Evolutionary conservation across 441 rosid genomes (phyloP), one percentile per base, ranked within the genome.

Genomic region (Viola pubescens): DNA sequence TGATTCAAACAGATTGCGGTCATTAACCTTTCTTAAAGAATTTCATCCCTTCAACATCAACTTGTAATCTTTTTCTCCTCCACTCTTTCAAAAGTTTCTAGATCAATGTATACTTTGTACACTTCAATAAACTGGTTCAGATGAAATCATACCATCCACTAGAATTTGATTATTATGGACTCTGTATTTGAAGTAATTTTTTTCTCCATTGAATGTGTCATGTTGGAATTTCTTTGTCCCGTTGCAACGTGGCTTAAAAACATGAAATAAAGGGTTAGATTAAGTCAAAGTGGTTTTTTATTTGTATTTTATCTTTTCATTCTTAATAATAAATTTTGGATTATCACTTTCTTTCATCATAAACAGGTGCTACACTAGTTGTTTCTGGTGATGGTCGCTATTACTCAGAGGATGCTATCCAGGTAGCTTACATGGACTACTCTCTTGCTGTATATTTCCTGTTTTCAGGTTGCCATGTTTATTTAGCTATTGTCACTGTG

Each of bases 351-450:
- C 34, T 50, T 41, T 56, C 16, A 26, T 58, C 34, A 55, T 68
- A 44, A 43, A 43, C 70, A 94, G 97, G 99, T 70, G 94, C 89
- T 64, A 90, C 96, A 13, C 96, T 94, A 9, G 95, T 90, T 67
- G 97, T 94, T 72, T 90, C 97, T 78, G 99, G 99, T 66, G 99
- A 94, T 82, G 99, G 99, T 39, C 94, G 97, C 64, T 94, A 90
- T 72, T 94, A 42, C 75, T 94, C 99, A 14, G 81, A 82, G 80
- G 94, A 88, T 38, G 9, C 46, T 9, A 43, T 43, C 10, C 46
- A 43, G 46, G 46, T 43, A 43, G 7, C 10, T 6, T 43, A 43
- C 46, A 43, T 43, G 7, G 46, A 6, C 10, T 43, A 43, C 7
- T 43, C 46, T 6, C 10, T 43, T 39, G n/a, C 26, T 54, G 14